A percentile compares a stretch with the other conserved stretches of the same genome.
phyloP scores from a whole-genome alignment of 208 protist species.

The Trichomonas tenax region DNA sequence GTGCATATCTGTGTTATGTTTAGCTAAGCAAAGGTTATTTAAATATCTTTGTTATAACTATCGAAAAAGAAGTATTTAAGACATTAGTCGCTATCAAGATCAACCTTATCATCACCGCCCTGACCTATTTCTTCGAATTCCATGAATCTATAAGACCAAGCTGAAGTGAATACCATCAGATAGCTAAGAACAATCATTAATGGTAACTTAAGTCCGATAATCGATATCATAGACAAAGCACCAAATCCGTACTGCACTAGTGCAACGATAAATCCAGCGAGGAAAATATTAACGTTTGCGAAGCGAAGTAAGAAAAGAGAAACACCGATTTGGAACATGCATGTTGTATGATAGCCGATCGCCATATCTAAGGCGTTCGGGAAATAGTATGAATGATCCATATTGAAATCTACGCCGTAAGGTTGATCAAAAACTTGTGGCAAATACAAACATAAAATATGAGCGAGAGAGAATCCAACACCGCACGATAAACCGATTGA shows the following conservation, averaged over 20 bases:
- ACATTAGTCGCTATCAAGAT: not conserved
- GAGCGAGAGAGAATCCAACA: not conserved
- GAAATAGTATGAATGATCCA: not conserved
- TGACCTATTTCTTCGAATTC: not conserved
- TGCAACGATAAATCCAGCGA: not conserved
- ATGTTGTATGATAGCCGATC: not conserved
- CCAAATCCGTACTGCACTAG: not conserved
- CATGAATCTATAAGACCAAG: not conserved
- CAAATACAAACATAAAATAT: not conserved
- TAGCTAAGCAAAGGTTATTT: no score
- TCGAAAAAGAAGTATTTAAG: no score
- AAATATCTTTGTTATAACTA: no score
- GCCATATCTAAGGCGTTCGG: not conserved
- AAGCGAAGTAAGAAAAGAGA: not conserved
- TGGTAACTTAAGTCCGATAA: not conserved
- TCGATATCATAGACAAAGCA: not conserved
- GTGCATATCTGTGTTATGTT: no score
- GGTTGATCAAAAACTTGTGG: not conserved
- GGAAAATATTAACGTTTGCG: not conserved
- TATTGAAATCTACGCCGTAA: not conserved
- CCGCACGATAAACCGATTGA: not conserved
- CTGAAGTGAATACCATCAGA: not conserved
- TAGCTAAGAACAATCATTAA: not conserved
- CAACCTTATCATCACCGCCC: not conserved
- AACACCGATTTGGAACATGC: not conserved